Evolutionary conservation across 2,329 filamentous ascomycete genomes (phyloP).

Genomic region (Penicillium sp.): DNA sequence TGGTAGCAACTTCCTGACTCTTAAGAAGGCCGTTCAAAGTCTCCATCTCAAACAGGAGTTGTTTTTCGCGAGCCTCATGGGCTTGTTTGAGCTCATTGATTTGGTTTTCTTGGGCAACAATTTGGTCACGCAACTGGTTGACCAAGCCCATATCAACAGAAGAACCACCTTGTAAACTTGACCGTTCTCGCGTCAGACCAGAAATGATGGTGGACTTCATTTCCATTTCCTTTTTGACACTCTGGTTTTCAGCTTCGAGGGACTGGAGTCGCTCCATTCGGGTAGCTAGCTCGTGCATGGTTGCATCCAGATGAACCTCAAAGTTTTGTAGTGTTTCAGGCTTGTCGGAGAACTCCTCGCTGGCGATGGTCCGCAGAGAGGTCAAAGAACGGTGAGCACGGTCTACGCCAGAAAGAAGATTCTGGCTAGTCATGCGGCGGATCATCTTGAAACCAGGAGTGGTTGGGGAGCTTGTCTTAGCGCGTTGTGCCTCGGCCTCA

Average conservation of each 20-base stretch:
- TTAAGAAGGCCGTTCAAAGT: slow-evolving; percentile 63
- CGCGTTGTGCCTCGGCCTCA: slow-evolving; percentile 80
- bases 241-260: slow-evolving; percentile 80
- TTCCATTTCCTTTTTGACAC: slow-evolving; percentile 94
- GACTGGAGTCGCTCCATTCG: slow-evolving; percentile 89
- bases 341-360: slow-evolving; percentile 79
- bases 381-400: slow-evolving; percentile 90
- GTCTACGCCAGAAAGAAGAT: slow-evolving; percentile 77
- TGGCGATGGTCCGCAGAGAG: slow-evolving; percentile 83
- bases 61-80: slow-evolving; percentile 74
- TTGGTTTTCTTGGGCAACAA: slow-evolving; percentile 83
- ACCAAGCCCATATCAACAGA: slow-evolving; percentile 92
- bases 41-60: slow-evolving; percentile 73
- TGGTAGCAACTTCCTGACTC: slow-evolving; percentile 41
- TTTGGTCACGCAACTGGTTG: slow-evolving; percentile 81
- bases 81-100: slow-evolving; percentile 73
- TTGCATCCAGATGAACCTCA: slow-evolving; percentile 85
- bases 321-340: slow-evolving; percentile 90
- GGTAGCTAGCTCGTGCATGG: slow-evolving; percentile 87
- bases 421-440: slow-evolving; percentile 90
- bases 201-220: slow-evolving; percentile 95
- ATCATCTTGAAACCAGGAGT: slow-evolving; percentile 64
- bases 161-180: slow-evolving; percentile 78
- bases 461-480: slow-evolving; percentile 65
- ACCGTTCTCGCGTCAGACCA: slow-evolving; percentile 88